A percentile compares a stretch with the other conserved stretches of the same genome.
Evolutionary conservation across 331 rosid genomes (phyloP).

Genomic region (Spiraea crenata): DNA sequence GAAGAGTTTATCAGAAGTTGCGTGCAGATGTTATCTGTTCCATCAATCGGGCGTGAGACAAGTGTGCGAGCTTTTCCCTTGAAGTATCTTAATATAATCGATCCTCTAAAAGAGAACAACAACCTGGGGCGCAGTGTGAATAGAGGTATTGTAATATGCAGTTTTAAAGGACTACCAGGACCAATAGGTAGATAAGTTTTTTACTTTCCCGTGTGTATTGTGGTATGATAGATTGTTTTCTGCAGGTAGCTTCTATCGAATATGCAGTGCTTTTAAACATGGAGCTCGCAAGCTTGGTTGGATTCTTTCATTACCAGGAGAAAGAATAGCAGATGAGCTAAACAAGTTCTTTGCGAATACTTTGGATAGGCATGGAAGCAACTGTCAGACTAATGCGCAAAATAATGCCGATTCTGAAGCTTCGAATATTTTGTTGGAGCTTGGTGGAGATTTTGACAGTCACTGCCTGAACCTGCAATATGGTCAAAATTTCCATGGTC

Average conservation of each 20-base stretch:
- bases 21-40: conserved; percentile 58
- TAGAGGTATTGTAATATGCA: conserved; percentile 43
- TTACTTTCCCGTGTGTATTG: background rate
- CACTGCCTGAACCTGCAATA: conserved; percentile 50
- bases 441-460: conserved; percentile 68
- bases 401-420: conserved; percentile 38
- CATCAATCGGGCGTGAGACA: conserved; percentile 51
- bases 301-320: conserved; percentile 62
- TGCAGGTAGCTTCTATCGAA: conserved; percentile 77
- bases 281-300: conserved; percentile 85
- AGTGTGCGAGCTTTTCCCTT: conserved; percentile 50
- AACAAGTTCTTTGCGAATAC: conserved; percentile 60
- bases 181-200: background rate
- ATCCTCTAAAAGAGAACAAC: conserved; percentile 84
- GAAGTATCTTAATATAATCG: conserved; percentile 84
- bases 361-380: conserved; percentile 58
- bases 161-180: background rate
- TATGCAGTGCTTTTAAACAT: conserved; percentile 81
- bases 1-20: conserved; percentile 71
- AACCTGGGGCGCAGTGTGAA: conserved; percentile 90
- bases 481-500: conserved; percentile 51
- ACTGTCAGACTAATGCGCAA: conserved; percentile 35
- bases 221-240: conserved; percentile 13
- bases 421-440: conserved; percentile 56
- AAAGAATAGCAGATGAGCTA: conserved; percentile 62